A percentile compares a stretch with the other conserved stretches of the same genome.
These are phyloP conservation scores for Vaccinium myrtillus DNA, from an alignment of 148 eudicot genomes.

Conservation along the genomic window DNA sequence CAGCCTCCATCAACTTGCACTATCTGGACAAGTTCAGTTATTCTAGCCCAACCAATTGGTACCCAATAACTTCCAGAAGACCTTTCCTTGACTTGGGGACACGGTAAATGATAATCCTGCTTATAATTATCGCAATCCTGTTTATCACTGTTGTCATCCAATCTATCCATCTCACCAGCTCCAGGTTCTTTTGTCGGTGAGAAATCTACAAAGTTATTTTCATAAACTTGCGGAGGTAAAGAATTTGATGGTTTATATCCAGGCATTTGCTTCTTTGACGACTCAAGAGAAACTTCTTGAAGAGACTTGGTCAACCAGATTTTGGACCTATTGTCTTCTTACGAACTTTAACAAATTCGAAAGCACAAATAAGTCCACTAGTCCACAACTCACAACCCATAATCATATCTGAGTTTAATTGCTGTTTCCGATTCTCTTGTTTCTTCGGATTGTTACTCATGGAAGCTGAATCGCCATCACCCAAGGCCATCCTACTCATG, in stretches of 20 bases:
- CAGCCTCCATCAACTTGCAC: slow-evolving; percentile 67
- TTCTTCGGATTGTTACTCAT: slow-evolving; percentile 31
- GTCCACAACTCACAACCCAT: slow-evolving; percentile 73
- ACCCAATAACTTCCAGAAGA: slow-evolving; percentile 62
- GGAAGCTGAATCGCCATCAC: slow-evolving; percentile 23
- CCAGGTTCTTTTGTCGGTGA: slow-evolving; percentile 34
- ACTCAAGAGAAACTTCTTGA: slow-evolving; percentile 30
- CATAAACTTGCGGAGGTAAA: slow-evolving; percentile 23
- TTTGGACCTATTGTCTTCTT: slow-evolving; percentile 39
- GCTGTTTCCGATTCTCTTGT: slow-evolving; percentile 36
- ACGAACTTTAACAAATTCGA: slow-evolving; percentile 66
- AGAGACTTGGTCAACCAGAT: slow-evolving; percentile 24
- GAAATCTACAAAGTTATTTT: slow-evolving; percentile 29
- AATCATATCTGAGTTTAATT: slow-evolving; percentile 39
- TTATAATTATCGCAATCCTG: slow-evolving; percentile 30
- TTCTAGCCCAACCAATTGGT: slow-evolving; percentile 92
- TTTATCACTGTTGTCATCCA: slow-evolving; percentile 28
- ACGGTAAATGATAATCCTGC: slow-evolving; percentile 30
- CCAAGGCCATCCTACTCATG: slow-evolving; percentile 35
- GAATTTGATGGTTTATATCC: slow-evolving; percentile 28
- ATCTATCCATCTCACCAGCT: slow-evolving; percentile 25
- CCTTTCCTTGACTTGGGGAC: slow-evolving; percentile 25
- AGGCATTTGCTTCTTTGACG: slow-evolving; percentile 30
- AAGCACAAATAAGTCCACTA: slow-evolving; percentile 89
- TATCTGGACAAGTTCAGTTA: slow-evolving; percentile 67